These are phyloP conservation scores for Boletellus ananiceps DNA, from an alignment of 768 basidiomycete genomes.

Conservation along the genomic window DNA sequence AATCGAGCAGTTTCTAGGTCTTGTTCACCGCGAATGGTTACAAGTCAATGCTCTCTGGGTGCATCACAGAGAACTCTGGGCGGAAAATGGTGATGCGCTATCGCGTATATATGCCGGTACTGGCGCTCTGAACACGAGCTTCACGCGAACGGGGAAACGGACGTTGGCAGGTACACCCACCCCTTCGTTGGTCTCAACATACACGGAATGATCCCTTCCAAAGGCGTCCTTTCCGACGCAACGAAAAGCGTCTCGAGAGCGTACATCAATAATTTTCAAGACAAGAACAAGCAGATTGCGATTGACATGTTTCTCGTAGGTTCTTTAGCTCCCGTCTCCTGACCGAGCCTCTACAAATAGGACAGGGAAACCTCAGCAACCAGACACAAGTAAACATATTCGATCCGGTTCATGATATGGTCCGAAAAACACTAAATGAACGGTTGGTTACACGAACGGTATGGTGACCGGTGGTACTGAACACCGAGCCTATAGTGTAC, in stretches of 20 bases:
- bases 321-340: slow-evolving; percentile 5
- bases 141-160: slow-evolving; percentile 91
- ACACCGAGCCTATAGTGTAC: slow-evolving; percentile 40
- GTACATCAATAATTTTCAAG: slow-evolving; percentile 97
- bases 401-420: slow-evolving; percentile 89
- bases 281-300: slow-evolving; percentile 87
- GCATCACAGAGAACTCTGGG: slow-evolving; percentile 92
- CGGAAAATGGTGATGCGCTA: slow-evolving; percentile 91
- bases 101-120: slow-evolving; percentile 94
- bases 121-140: slow-evolving; percentile 91
- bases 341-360: neutral
- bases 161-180: slow-evolving; percentile 69
- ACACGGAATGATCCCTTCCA: slow-evolving; percentile 5
- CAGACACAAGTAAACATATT: slow-evolving; percentile 88
- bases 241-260: slow-evolving; percentile 94
- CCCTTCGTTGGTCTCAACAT: neutral
- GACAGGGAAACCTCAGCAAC: slow-evolving; percentile 85
- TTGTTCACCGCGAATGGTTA: slow-evolving; percentile 75
- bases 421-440: slow-evolving; percentile 64
- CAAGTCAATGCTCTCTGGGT: slow-evolving; percentile 70
- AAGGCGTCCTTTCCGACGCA: slow-evolving; percentile 90
- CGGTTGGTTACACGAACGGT: slow-evolving; percentile 41
- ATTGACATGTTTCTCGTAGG: slow-evolving; percentile 93
- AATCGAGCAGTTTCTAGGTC: slow-evolving; percentile 76
- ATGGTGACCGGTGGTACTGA: neutral